Conservation (phyloP, 2,329 filamentous ascomycete genomes). For the Trichophyton simii region DNA sequence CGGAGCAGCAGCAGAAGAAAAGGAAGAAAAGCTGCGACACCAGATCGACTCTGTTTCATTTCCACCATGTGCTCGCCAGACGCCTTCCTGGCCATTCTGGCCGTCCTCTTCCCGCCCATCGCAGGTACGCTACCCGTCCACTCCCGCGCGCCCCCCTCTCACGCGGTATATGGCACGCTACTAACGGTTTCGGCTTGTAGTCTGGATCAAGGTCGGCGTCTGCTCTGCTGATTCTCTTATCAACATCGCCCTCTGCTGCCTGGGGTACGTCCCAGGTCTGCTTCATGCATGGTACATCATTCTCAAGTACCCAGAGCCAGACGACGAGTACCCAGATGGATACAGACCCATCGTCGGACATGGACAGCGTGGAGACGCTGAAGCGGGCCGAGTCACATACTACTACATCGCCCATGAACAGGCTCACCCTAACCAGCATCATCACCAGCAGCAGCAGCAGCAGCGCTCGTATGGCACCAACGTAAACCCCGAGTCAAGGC, state of each 20-base stretch:
- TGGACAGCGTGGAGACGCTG: conserved; percentile 25
- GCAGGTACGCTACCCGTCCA: conserved; percentile 34
- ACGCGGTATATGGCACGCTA: neutral
- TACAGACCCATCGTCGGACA: conserved; percentile 54
- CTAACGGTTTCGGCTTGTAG: conserved; percentile 35
- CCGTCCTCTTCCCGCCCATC: conserved; percentile 49
- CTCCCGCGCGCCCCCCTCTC: neutral
- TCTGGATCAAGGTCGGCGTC: conserved; percentile 93
- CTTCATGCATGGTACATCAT: conserved; percentile 98
- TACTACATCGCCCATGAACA: conserved; percentile 55
- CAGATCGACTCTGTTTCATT: neutral
- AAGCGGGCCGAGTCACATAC: conserved; percentile 51
- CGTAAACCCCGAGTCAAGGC: conserved; percentile 19
- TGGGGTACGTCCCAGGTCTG: conserved; percentile 73
- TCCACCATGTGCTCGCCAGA: conserved; percentile 46
- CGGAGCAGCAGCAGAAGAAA: neutral
- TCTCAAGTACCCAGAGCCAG: conserved; percentile 66
- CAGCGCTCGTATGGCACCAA: conserved; percentile 29
- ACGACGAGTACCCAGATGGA: conserved; percentile 43
- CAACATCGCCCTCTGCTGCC: conserved; percentile 78
- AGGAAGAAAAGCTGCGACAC: neutral
- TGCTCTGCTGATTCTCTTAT: conserved; percentile 88
- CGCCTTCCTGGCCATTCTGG: conserved; percentile 48
- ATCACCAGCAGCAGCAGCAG: conserved; percentile 19
- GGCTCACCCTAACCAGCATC: conserved; percentile 15